Percentiles rank a stretch among this genome's conserved stretches.
Conservation (phyloP, 1,139 yeast species). For the Saccharomyces hybrid region DNA sequence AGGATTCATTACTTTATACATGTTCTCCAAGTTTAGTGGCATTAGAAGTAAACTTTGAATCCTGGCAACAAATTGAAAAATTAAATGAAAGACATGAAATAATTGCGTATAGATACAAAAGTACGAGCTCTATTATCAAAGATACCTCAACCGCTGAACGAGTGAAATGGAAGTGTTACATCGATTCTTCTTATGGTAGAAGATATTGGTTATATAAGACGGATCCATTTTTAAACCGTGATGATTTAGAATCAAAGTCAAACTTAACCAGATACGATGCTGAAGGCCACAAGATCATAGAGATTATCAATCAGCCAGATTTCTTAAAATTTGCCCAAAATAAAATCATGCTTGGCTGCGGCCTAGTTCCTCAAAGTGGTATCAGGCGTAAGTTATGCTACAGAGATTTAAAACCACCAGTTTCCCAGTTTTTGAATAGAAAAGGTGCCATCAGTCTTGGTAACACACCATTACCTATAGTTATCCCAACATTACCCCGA, state of each 20-base stretch:
- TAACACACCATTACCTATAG: conserved; percentile 20
- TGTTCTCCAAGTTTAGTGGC: conserved; percentile 37
- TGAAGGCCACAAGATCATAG: conserved; percentile 55
- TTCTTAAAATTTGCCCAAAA: conserved; percentile 58
- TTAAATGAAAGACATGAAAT: conserved; percentile 32
- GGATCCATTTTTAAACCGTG: conserved; percentile 33
- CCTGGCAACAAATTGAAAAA: conserved; percentile 34
- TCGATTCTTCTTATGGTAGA: conserved; percentile 47
- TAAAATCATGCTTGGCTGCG: conserved; percentile 40
- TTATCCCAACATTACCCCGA: conserved; percentile 27
- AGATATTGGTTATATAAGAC: conserved; percentile 74
- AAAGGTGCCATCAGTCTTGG: conserved; percentile 28
- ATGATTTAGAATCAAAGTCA: conserved; percentile 26
- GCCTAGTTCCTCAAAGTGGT: conserved; percentile 26
- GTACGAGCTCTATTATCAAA: conserved; percentile 16
- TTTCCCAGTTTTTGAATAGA: conserved; percentile 28
- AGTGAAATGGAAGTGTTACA: conserved; percentile 44
- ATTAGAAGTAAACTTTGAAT: conserved; percentile 34
- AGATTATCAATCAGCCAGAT: conserved; percentile 48
- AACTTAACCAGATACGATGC: conserved; percentile 48
- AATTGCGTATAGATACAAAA: conserved; percentile 28
- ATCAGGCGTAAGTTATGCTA: conserved; percentile 25
- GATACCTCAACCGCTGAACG: conserved; percentile 20
- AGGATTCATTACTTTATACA: conserved; percentile 41
- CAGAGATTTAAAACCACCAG: conserved; percentile 30